These are phyloP conservation scores for Echeveria elegans DNA, from an alignment of 164 flowering plant genomes.

Conservation along the genomic window DNA sequence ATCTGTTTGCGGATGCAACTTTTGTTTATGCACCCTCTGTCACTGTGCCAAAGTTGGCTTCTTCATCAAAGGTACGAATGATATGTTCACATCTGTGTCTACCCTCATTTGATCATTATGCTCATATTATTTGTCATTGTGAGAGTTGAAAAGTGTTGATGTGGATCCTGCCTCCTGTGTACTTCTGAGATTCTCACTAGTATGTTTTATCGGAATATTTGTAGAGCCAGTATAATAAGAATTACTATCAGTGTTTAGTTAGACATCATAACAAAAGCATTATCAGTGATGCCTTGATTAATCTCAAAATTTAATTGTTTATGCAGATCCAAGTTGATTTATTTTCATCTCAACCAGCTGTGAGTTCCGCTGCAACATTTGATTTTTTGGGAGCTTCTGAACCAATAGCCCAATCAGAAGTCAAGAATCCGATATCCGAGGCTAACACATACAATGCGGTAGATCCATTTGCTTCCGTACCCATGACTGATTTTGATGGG, in stretches of 20 bases:
- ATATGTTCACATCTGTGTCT: background rate
- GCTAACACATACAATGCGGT: slow-evolving; percentile 18
- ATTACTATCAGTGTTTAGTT: background rate
- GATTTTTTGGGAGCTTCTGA: slow-evolving; percentile 59
- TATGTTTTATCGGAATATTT: background rate
- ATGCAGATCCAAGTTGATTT: slow-evolving; percentile 56
- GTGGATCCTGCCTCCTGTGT: background rate
- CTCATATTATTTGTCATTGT: background rate
- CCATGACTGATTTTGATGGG: slow-evolving; percentile 65
- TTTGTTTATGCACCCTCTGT: slow-evolving; percentile 77
- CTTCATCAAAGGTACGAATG: slow-evolving; percentile 49
- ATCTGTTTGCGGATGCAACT: slow-evolving; percentile 87
- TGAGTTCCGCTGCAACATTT: slow-evolving; percentile 35
- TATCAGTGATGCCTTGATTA: background rate
- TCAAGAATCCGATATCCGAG: slow-evolving; percentile 19
- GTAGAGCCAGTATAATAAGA: background rate
- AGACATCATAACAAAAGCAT: background rate
- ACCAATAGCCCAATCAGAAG: slow-evolving; percentile 24
- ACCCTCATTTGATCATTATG: background rate
- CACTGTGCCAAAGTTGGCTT: slow-evolving; percentile 23
- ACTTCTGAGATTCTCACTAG: background rate
- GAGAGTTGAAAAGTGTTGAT: background rate
- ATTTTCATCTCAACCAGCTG: slow-evolving; percentile 58
- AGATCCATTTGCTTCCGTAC: slow-evolving; percentile 91
- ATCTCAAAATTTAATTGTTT: background rate